Evolutionary conservation across 495 filamentous ascomycete species (phyloP), one percentile per base, ranked within the genome.

Genomic region (Neurospora sp.): DNA sequence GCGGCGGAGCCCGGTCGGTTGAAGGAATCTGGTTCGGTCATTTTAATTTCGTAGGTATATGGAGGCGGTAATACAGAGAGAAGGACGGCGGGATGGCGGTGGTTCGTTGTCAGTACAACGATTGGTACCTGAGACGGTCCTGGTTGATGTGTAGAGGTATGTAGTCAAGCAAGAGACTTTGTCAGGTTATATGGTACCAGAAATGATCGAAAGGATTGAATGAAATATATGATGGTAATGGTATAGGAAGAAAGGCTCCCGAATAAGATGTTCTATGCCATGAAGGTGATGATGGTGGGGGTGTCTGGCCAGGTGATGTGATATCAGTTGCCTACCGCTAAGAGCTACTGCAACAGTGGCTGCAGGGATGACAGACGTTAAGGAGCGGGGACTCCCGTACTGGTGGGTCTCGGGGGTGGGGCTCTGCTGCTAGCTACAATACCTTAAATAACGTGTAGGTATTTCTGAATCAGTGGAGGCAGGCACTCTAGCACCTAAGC

Each of bases 1-100:
- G 75, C 71, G 41, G 78, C 73, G 48, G 79, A 81, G 53, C 73
- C 75, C 42, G 78, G 79, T 37, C 78, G 79, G 39, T 71, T 68
- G 40, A 39, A 66, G 53, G 27, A 11, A 11, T 75, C 74, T 37
- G 76, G 74, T 22, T 77, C 76, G 69, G 76, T 53, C 79, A 81
- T 81, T 5, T 31, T 59, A 40, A 14, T 22, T 69, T 42, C 7
- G 2, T 61, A 9, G 12, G 53, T 66, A 35, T 35, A 66, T 66
- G 14, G 53, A 66, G 53, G 53, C 27, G 22, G 12, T 61, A 5
- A 61, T 61, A 31, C 53, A 61, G 27, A 31, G 53, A 14, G 44
- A 22, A 40, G 31, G 31, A 53, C 42, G 20, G 40, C 8, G 35
- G 5, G 22, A n/a, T 39, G 22, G 37, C 48, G 39, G 22, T 48